phyloP scores from a whole-genome alignment of 1,139 yeast genomes.

The Entelexis sorbosivorans region DNA sequence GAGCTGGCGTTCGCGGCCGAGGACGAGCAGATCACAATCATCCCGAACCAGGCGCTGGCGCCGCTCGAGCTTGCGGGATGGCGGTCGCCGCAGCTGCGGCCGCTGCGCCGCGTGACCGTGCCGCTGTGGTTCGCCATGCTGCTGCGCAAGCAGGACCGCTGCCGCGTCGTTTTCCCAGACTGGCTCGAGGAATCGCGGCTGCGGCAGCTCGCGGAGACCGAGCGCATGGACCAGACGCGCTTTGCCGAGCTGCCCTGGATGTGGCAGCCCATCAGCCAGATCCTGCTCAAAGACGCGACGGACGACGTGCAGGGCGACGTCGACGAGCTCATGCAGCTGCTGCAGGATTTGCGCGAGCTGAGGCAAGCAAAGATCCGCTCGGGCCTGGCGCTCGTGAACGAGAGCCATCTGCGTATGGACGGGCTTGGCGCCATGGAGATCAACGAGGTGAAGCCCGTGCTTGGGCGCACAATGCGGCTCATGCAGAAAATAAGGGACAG shows the following conservation, averaged over 20 bases:
- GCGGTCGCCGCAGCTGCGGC: conserved; percentile 43
- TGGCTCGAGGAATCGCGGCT: conserved; percentile 66
- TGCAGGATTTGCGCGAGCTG: conserved; percentile 79
- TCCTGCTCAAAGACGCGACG: conserved; percentile 51
- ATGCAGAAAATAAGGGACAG: conserved; percentile 30
- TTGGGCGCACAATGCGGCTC: conserved; percentile 67
- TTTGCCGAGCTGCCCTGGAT: conserved; percentile 69
- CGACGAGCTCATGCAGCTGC: conserved; percentile 50
- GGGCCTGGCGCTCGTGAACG: conserved; percentile 70
- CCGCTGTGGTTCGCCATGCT: conserved; percentile 86
- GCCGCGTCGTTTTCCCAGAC: conserved; percentile 73
- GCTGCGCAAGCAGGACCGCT: conserved; percentile 71
- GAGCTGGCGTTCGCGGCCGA: conserved; percentile 83
- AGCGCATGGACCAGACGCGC: conserved; percentile 43
- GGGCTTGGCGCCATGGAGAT: conserved; percentile 75
- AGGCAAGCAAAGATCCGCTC: conserved; percentile 69
- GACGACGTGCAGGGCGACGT: conserved; percentile 66
- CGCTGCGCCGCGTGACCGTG: conserved; percentile 59
- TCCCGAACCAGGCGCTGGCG: conserved; percentile 65
- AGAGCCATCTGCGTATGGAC: conserved; percentile 70
- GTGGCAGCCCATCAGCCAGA: conserved; percentile 75
- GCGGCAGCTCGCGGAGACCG: conserved; percentile 55
- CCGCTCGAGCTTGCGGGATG: conserved; percentile 52
- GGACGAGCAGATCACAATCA: conserved; percentile 56
- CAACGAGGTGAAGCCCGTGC: conserved; percentile 78